Percentiles rank a stretch among this genome's conserved stretches.
Conservation (phyloP, 2,329 filamentous ascomycete genomes). For the Mariannaea sp. region DNA sequence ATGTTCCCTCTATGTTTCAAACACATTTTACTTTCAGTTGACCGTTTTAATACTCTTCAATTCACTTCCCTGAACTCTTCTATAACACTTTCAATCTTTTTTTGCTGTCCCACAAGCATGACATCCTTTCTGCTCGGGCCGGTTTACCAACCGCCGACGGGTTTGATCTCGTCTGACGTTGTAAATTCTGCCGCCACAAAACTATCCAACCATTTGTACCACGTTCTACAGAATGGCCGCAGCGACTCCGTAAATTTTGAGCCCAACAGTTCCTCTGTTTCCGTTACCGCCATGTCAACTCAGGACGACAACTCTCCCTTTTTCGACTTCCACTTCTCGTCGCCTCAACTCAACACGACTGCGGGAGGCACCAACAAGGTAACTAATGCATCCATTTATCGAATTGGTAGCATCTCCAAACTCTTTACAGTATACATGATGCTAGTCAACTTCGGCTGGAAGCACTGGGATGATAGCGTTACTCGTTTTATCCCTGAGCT, state of each 20-base stretch:
- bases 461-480: not conserved
- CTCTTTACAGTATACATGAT: not conserved
- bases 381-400: not conserved
- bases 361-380: not conserved
- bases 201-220: not conserved
- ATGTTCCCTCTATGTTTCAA: no score
- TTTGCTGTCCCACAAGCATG: not conserved
- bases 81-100: not conserved
- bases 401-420: not conserved
- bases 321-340: not conserved
- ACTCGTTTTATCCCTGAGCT: not conserved
- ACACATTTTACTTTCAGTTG: no score
- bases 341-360: not conserved
- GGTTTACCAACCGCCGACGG: not conserved
- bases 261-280: not conserved
- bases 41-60: no score
- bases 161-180: not conserved
- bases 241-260: not conserved
- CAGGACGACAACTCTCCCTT: not conserved
- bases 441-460: not conserved
- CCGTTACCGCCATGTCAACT: not conserved
- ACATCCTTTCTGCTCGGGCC: not conserved
- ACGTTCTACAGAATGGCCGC: not conserved
- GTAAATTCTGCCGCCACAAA: not conserved
- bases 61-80: no score